Percentiles rank a stretch among this genome's conserved stretches.
These are phyloP conservation scores for Fragaria iinumae DNA, from an alignment of 306 rosid species.

Conservation along the genomic window DNA sequence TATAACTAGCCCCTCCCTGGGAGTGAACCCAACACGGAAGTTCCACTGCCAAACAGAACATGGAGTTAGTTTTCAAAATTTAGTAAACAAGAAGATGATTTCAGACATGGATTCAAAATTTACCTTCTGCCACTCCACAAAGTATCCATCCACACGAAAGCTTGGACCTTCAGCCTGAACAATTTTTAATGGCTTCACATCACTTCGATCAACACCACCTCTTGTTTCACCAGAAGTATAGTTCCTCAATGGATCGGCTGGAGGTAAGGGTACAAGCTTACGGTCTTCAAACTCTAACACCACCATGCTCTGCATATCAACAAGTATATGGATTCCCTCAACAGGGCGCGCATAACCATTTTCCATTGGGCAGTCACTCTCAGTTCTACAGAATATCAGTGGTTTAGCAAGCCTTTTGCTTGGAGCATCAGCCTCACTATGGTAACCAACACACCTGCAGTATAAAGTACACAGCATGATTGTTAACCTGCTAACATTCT, in stretches of 20 bases:
- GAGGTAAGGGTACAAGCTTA: constrained; percentile 89
- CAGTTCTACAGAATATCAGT: constrained; percentile 78
- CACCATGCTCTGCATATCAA: constrained; percentile 91
- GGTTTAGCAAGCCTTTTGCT: constrained; percentile 86
- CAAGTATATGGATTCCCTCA: constrained; percentile 77
- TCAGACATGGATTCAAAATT: constrained; percentile 17
- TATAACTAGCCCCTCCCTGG: constrained; percentile 88
- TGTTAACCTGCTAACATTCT: not conserved
- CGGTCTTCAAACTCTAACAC: constrained; percentile 86
- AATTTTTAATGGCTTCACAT: constrained; percentile 76
- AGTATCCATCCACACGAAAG: constrained; percentile 79
- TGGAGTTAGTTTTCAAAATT: constrained; percentile 9
- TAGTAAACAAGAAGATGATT: not conserved
- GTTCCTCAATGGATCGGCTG: constrained; percentile 93
- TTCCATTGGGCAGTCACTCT: constrained; percentile 97
- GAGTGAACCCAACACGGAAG: constrained; percentile 86
- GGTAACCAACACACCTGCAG: constrained; percentile 88
- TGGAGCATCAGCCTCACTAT: constrained; percentile 80
- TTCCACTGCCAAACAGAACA: constrained; percentile 67
- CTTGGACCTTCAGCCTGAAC: constrained; percentile 95
- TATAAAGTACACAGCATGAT: not conserved
- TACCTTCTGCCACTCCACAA: constrained; percentile 96
- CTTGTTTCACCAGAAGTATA: constrained; percentile 88
- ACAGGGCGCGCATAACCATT: constrained; percentile 96
- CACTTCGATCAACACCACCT: constrained; percentile 89